Conservation (phyloP, 805 yeast species). For the Kuraishia capsulata region DNA sequence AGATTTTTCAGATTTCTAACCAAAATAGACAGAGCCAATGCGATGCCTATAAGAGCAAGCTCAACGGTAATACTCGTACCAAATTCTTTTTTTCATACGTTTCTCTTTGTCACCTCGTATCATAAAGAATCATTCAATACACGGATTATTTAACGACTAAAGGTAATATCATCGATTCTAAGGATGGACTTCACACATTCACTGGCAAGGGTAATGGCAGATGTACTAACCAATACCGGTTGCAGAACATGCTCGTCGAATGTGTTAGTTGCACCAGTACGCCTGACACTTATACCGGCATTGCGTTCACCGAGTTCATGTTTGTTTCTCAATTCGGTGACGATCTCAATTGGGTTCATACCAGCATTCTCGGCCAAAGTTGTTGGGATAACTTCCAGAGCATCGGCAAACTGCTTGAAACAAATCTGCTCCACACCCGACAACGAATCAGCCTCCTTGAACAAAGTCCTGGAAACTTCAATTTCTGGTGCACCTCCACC, state of each 20-base stretch:
- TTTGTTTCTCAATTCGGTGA: conserved; percentile 82
- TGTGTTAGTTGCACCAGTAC: conserved; percentile 88
- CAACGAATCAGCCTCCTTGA: conserved; percentile 60
- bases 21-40: no score
- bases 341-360: conserved; percentile 80
- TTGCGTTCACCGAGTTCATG: conserved; percentile 86
- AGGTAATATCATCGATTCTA: conserved; percentile 95
- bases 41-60: no score
- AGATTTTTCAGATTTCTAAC: background rate
- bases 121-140: no score
- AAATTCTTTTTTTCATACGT: no score
- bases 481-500: conserved; percentile 99
- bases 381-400: conserved; percentile 87
- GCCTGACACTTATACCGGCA: conserved; percentile 94
- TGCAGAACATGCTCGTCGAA: conserved; percentile 91
- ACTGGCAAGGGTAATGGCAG: conserved; percentile 90
- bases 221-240: conserved; percentile 90
- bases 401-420: conserved; percentile 86
- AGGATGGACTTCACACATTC: conserved; percentile 94
- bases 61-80: no score
- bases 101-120: no score
- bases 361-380: conserved; percentile 96
- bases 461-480: conserved; percentile 70
- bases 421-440: conserved; percentile 87
- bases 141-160: conserved; percentile 58